A percentile compares a stretch with the other conserved stretches of the same genome.
Evolutionary conservation across 2,329 filamentous ascomycete genomes (phyloP).

Genomic region (Tolypocladium amazonense): DNA sequence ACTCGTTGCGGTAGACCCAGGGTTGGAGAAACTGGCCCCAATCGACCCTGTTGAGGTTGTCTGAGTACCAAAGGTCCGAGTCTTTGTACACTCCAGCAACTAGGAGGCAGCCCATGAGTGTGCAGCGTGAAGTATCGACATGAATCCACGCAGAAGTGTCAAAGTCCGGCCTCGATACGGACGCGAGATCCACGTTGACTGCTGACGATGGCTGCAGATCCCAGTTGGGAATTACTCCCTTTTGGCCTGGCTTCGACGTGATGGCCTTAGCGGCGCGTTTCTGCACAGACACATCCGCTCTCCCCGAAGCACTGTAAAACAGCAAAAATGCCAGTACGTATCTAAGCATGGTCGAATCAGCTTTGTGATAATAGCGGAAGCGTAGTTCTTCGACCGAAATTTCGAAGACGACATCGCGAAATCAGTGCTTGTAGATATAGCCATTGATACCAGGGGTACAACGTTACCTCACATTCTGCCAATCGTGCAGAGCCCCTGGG

Average conservation of each 20-base stretch:
- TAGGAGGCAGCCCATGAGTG: slow-evolving; percentile 48
- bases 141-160: slow-evolving; percentile 42
- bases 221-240: slow-evolving; percentile 31
- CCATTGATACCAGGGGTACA: neutral
- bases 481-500: neutral
- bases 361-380: neutral
- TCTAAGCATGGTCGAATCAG: slow-evolving; percentile 2
- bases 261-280: slow-evolving; percentile 3
- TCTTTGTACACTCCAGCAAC: slow-evolving; percentile 41
- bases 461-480: neutral
- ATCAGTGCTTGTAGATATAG: neutral
- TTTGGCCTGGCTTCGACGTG: slow-evolving; percentile 15
- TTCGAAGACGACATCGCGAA: neutral
- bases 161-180: slow-evolving; percentile 29
- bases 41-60: slow-evolving; percentile 32
- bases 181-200: slow-evolving; percentile 21
- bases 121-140: slow-evolving; percentile 33
- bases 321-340: slow-evolving; percentile 1
- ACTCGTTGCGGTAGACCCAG: slow-evolving; percentile 49
- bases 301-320: slow-evolving; percentile 1
- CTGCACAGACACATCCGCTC: neutral
- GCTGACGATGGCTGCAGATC: slow-evolving; percentile 34
- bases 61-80: slow-evolving; percentile 42
- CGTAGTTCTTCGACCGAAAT: neutral
- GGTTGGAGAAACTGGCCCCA: slow-evolving; percentile 37